phyloP scores from a whole-genome alignment of 2,329 filamentous ascomycete species.

The Lecanosticta acicola region DNA sequence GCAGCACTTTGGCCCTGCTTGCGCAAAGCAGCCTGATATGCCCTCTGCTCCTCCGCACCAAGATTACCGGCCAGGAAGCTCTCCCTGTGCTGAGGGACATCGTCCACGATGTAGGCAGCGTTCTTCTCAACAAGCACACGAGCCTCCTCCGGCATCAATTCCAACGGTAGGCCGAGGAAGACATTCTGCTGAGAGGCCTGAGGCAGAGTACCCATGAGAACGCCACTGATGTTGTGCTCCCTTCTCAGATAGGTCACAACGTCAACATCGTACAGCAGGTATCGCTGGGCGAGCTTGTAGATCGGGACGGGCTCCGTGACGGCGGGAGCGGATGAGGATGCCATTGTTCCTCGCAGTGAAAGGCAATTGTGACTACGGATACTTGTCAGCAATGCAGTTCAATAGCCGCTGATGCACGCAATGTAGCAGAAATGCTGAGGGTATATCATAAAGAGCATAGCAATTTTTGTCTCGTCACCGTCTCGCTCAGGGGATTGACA shows the following conservation, averaged over 20 bases:
- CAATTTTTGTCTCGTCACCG: constrained; percentile 50
- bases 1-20: constrained; percentile 51
- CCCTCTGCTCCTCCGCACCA: constrained; percentile 52
- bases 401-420: too few relatives aligned
- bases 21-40: constrained; percentile 55
- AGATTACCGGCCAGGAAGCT: constrained; percentile 50
- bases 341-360: too few relatives aligned
- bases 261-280: constrained; percentile 83
- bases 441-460: constrained; percentile 39
- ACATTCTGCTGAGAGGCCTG: constrained; percentile 93
- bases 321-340: constrained; percentile 31
- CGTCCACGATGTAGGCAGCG: constrained; percentile 75
- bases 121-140: constrained; percentile 70
- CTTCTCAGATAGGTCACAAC: constrained; percentile 72
- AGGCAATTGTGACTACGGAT: too few relatives aligned
- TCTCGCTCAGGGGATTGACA: constrained; percentile 75
- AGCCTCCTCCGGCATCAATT: constrained; percentile 88
- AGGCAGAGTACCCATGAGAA: constrained; percentile 79
- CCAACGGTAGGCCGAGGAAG: constrained; percentile 80
- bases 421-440: too few relatives aligned
- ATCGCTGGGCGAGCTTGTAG: constrained; percentile 71
- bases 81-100: constrained; percentile 62
- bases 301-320: constrained; percentile 64
- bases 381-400: too few relatives aligned
- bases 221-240: constrained; percentile 75